Conservation (phyloP, 1,284 basidiomycete genomes). For the Ceratobasidium sp. region DNA sequence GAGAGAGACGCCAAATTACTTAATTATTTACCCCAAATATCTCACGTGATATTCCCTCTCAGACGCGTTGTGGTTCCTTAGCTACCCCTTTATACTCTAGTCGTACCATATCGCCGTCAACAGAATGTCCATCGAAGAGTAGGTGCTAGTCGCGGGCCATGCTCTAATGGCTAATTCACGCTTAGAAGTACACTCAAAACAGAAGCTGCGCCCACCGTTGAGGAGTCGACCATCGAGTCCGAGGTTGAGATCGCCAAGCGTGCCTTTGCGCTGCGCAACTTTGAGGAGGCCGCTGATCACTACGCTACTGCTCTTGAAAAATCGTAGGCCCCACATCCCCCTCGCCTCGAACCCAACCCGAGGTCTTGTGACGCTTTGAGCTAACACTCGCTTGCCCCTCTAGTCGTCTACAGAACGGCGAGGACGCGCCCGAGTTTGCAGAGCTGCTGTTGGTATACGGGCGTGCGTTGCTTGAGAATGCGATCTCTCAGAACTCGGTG, state of each 20-base stretch:
- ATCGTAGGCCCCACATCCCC: conserved; percentile 62
- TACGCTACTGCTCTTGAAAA: conserved; percentile 87
- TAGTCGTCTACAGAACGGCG: conserved; percentile 77
- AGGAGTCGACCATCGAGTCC: conserved; percentile 61
- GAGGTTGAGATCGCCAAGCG: conserved; percentile 80
- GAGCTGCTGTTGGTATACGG: conserved; percentile 89
- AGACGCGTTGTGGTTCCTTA: conserved; percentile 40
- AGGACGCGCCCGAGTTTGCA: conserved; percentile 79
- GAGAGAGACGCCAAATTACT: background rate
- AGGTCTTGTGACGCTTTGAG: background rate
- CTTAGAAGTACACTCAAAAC: conserved; percentile 4
- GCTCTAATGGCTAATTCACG: conserved; percentile 5
- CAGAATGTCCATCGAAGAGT: conserved; percentile 22
- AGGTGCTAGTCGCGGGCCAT: background rate
- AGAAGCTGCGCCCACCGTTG: conserved; percentile 1
- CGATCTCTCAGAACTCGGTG: conserved; percentile 81
- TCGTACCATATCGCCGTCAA: background rate
- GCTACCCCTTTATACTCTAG: conserved; percentile 17
- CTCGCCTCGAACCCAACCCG: background rate
- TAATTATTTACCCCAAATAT: background rate
- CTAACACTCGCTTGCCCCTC: conserved; percentile 51
- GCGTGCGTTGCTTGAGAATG: conserved; percentile 87
- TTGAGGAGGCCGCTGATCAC: conserved; percentile 84
- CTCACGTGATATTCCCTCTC: conserved; percentile 35
- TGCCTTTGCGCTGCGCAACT: conserved; percentile 87